Evolutionary conservation across 2,329 filamentous ascomycete species (phyloP).

Genomic region (Achaetomium macrosporum): DNA sequence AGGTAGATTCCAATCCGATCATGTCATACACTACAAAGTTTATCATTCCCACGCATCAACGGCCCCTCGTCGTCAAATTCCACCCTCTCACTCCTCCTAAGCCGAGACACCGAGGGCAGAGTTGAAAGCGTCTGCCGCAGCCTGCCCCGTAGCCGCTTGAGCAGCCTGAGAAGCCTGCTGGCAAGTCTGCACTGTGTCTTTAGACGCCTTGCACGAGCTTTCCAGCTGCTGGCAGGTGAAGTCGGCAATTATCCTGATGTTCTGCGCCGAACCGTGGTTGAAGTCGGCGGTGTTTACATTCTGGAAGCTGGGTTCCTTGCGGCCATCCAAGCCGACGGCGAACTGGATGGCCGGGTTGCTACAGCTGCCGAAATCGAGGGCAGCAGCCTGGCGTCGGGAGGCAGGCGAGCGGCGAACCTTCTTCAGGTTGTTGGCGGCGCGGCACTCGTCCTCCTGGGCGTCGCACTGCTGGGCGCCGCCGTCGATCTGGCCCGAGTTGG

Average conservation of each 20-base stretch:
- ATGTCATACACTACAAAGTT: no score
- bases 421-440: constrained; percentile 21
- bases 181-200: constrained; percentile 31
- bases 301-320: constrained; percentile 38
- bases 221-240: constrained; percentile 35
- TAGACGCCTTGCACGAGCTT: constrained; percentile 31
- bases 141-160: constrained; percentile 29
- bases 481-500: constrained; percentile 37
- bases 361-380: constrained; percentile 41
- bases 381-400: constrained; percentile 25
- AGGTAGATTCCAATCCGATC: no score
- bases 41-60: background rate
- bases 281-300: constrained; percentile 39
- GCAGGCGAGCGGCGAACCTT: constrained; percentile 10
- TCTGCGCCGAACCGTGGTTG: constrained; percentile 45
- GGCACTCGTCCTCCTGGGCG: constrained; percentile 37
- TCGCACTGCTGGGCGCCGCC: constrained; percentile 39
- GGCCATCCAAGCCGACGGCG: constrained; percentile 42
- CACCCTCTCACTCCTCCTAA: background rate
- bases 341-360: constrained; percentile 44
- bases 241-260: constrained; percentile 32
- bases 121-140: constrained; percentile 36
- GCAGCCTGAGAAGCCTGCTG: constrained; percentile 31
- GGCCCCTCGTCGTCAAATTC: background rate
- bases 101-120: constrained; percentile 32